These are phyloP conservation scores for Zanthoxylum bungeanum DNA, from an alignment of 345 rosid genomes.

Conservation along the genomic window DNA sequence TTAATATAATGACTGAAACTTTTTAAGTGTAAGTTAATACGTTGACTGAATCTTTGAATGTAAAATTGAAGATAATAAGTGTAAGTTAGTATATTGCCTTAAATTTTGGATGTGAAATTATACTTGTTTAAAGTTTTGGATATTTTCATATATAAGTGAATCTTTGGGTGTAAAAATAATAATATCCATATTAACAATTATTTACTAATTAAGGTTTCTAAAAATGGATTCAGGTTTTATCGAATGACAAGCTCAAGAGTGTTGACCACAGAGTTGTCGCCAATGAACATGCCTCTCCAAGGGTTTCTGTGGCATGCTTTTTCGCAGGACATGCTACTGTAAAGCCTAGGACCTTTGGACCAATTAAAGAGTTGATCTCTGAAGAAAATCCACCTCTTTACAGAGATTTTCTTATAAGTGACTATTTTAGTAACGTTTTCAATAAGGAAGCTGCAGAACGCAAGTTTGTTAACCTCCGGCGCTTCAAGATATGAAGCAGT, in stretches of 20 bases:
- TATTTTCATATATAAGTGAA: no score
- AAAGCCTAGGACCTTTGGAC: constrained; percentile 10
- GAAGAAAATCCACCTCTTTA: constrained; percentile 27
- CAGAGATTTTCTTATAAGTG: constrained; percentile 14
- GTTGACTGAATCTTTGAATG: no score
- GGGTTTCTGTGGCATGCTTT: constrained; percentile 42
- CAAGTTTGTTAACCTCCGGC: constrained; percentile 9
- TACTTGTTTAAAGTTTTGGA: no score
- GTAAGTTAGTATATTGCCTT: no score
- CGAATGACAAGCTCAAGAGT: constrained; percentile 47
- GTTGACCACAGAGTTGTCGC: constrained; percentile 46
- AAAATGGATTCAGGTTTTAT: constrained; percentile 28
- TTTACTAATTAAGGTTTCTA: background rate
- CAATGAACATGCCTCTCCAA: constrained; percentile 27
- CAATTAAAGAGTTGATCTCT: constrained; percentile 30
- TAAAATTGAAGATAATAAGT: no score
- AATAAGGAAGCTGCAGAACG: constrained; percentile 16
- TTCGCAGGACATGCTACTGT: constrained; percentile 5
- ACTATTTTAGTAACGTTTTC: constrained; percentile 11
- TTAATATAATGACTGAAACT: no score
- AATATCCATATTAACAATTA: no score
- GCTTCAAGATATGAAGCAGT: constrained; percentile 11
- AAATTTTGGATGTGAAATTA: no score
- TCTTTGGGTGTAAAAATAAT: no score
- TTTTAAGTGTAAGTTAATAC: no score